Conservation (phyloP, 2,329 filamentous ascomycete species). For the Colletotrichum sp. region DNA sequence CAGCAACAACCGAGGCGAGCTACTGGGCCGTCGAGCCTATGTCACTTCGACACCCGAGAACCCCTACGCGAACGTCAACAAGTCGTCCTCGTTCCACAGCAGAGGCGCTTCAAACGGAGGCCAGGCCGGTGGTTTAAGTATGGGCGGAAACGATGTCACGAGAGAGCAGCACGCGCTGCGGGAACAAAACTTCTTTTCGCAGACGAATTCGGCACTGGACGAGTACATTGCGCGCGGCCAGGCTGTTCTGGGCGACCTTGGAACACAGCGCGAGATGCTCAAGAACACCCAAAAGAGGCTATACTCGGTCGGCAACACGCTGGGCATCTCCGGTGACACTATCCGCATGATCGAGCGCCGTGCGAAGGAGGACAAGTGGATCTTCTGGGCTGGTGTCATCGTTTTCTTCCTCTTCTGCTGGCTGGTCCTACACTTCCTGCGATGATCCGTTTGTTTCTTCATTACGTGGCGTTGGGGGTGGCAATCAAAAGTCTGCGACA, state of each 20-base stretch:
- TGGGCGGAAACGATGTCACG: slow-evolving; percentile 65
- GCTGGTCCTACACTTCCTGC: slow-evolving; percentile 83
- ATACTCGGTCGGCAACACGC: slow-evolving; percentile 91
- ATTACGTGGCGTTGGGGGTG: neutral
- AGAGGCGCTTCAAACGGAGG: slow-evolving; percentile 44
- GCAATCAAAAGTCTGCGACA: neutral
- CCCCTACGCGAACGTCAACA: slow-evolving; percentile 73
- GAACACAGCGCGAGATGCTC: slow-evolving; percentile 89
- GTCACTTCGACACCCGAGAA: slow-evolving; percentile 85
- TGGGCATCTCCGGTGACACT: slow-evolving; percentile 93
- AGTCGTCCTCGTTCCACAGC: slow-evolving; percentile 38
- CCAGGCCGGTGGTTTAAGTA: slow-evolving; percentile 39
- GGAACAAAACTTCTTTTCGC: slow-evolving; percentile 86
- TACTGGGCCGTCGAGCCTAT: slow-evolving; percentile 85
- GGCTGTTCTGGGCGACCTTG: slow-evolving; percentile 86
- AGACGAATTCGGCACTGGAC: slow-evolving; percentile 84
- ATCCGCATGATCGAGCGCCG: slow-evolving; percentile 95
- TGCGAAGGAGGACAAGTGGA: slow-evolving; percentile 96
- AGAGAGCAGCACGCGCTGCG: slow-evolving; percentile 84
- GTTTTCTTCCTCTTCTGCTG: slow-evolving; percentile 93
- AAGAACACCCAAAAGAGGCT: slow-evolving; percentile 92
- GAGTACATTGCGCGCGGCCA: slow-evolving; percentile 93
- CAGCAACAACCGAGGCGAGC: slow-evolving; percentile 72
- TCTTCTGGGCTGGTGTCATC: slow-evolving; percentile 86
- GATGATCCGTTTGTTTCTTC: slow-evolving; percentile 50